A percentile compares a stretch with the other conserved stretches of the same genome.
phyloP scores from a whole-genome alignment of 441 rosid species.

The Theobroma grandiflorum region DNA sequence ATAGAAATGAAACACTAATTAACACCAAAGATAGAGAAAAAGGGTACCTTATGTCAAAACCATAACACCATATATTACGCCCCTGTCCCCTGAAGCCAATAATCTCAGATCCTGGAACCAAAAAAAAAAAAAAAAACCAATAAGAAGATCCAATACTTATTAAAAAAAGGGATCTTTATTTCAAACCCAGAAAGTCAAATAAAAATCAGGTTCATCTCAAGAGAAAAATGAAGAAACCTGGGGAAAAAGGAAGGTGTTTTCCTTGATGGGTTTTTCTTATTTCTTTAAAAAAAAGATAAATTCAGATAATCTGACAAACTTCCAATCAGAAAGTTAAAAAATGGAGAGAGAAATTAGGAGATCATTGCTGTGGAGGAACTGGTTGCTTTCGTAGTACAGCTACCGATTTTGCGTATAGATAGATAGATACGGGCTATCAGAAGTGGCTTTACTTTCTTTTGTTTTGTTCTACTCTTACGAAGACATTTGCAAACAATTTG shows the following conservation, averaged over 20 bases:
- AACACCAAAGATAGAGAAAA: constrained; percentile 5
- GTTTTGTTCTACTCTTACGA: background rate
- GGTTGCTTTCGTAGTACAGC: background rate
- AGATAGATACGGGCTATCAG: background rate
- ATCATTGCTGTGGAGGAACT: background rate
- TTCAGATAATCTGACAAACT: constrained; percentile 8
- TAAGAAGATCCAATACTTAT: constrained; percentile 14
- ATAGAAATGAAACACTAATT: background rate
- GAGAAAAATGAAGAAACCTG: constrained; percentile 20
- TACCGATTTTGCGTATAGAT: background rate
- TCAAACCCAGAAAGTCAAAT: constrained; percentile 13
- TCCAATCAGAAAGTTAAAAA: background rate
- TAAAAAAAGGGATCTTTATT: background rate
- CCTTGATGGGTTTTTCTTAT: background rate
- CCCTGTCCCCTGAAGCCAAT: constrained; percentile 19
- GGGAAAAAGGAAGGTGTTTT: constrained; percentile 18
- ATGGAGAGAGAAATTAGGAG: background rate
- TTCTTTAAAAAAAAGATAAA: background rate
- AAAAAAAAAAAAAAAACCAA: constrained; percentile 13
- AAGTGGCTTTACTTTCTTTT: background rate
- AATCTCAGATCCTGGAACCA: constrained; percentile 26
- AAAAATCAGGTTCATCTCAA: background rate
- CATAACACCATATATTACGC: constrained; percentile 13
- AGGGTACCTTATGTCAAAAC: constrained; percentile 28
- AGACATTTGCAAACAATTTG: background rate